Evolutionary conservation across 345 rosid species (phyloP), one percentile per base, ranked within the genome.

Genomic region (Kernera saxatilis): DNA sequence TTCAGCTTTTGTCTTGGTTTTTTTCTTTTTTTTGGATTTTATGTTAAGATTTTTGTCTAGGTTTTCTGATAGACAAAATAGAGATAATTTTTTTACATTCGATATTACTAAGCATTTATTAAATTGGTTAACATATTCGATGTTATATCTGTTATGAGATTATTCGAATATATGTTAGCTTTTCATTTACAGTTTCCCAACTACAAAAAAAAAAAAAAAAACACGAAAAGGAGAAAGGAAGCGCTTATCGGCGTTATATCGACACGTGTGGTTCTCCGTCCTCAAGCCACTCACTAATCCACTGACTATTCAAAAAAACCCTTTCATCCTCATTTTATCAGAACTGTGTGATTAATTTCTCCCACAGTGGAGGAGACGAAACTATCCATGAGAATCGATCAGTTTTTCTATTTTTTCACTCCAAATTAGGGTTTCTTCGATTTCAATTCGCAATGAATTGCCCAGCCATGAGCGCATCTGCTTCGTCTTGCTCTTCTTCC

Each of bases 401-500:
- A 12, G 6, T 7, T 53, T 18, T 6, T 10, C 0, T 36, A 37
- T 12, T 11, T 49, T n/a, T 46, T 56, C 40, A 12, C 44, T 71
- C 26, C 14, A 51, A 49, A 25, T 30, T 56, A 25, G 9, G 41
- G 15, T 36, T 14, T 36, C 39, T 54, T 19, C 8, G 30, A 43
- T 18, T 48, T 23, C 48, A 45, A 4, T 29, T 15, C n/a, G 3
- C 46, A 45, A 67, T 72, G 81, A 78, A 68, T 33, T 67, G 71
- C 39, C 71, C 77, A 78, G 78, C 71, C 25, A 78, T 78, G 74
- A 78, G 12, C 6, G 27, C 78, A 5, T 53, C 72, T 54, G 57
- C 78, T 61, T 61, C 78, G 26, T 66, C 71, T 15, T 67, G 69
- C 51, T 77, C 82, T 15, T 84, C 87, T 5, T 72, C 82, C 17